These are phyloP conservation scores for Earliella scabrosa DNA, from an alignment of 1,284 basidiomycete genomes.

Conservation along the genomic window DNA sequence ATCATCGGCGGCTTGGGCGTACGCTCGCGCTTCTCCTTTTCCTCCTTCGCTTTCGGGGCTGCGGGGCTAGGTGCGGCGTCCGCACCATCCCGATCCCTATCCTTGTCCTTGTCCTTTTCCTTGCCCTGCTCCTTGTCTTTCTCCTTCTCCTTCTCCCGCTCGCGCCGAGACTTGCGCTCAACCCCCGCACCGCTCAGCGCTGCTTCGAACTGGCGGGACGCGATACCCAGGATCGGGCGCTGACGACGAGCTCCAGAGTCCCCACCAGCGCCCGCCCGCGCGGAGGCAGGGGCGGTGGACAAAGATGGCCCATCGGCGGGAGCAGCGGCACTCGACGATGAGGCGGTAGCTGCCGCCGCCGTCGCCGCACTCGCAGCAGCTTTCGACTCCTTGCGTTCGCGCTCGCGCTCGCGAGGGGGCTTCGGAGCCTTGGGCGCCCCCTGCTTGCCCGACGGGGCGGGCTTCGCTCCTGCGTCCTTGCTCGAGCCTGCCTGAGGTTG, in stretches of 20 bases:
- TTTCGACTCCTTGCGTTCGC: constrained; percentile 13
- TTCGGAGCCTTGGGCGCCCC: constrained; percentile 13
- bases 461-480: constrained; percentile 26
- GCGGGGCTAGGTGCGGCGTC: background rate
- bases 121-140: constrained; percentile 3
- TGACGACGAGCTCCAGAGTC: constrained; percentile 39
- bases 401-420: constrained; percentile 20
- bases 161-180: constrained; percentile 32
- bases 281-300: constrained; percentile 7
- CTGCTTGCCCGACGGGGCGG: background rate
- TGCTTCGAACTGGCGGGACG: constrained; percentile 67
- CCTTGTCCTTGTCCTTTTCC: constrained; percentile 24
- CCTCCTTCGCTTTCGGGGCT: constrained; percentile 20
- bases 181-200: constrained; percentile 63
- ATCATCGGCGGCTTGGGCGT: constrained; percentile 29
- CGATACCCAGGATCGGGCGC: constrained; percentile 61
- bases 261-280: constrained; percentile 6
- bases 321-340: constrained; percentile 14
- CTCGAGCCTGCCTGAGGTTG: constrained; percentile 13
- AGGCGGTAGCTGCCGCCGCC: no score
- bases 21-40: constrained; percentile 14
- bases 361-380: no score
- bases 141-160: constrained; percentile 31
- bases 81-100: constrained; percentile 7
- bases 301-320: background rate